These are phyloP conservation scores for Wickerhamiella galacta DNA, from an alignment of 805 yeast genomes.

Conservation along the genomic window DNA sequence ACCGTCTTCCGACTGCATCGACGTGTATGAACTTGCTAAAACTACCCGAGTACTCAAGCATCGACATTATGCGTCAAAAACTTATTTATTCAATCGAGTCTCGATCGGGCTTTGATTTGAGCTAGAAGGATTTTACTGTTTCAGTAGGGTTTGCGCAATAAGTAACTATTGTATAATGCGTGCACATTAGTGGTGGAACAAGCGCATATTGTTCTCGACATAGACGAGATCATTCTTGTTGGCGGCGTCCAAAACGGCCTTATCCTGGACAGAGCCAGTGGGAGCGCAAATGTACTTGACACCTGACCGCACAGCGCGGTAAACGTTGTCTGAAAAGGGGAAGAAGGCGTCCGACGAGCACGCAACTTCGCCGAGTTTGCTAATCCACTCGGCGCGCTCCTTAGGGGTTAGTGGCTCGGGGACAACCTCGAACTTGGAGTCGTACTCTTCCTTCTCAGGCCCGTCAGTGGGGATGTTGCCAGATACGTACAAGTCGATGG, in stretches of 20 bases:
- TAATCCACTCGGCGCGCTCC: slow-evolving; percentile 80
- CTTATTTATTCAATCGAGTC: slow-evolving; percentile 63
- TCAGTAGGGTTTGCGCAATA: neutral
- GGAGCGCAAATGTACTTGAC: slow-evolving; percentile 95
- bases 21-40: slow-evolving; percentile 83
- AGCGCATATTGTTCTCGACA: slow-evolving; percentile 91
- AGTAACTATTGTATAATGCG: neutral
- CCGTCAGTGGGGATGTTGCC: slow-evolving; percentile 80
- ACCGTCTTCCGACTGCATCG: slow-evolving; percentile 72
- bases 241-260: slow-evolving; percentile 90
- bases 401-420: slow-evolving; percentile 70
- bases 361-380: slow-evolving; percentile 69
- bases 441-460: slow-evolving; percentile 87
- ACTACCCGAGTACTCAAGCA: slow-evolving; percentile 65
- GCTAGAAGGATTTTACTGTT: neutral
- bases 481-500: slow-evolving; percentile 85
- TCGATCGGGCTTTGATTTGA: slow-evolving; percentile 73
- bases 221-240: slow-evolving; percentile 79
- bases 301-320: slow-evolving; percentile 94
- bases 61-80: slow-evolving; percentile 39
- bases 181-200: slow-evolving; percentile 78
- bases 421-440: slow-evolving; percentile 64
- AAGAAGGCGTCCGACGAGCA: slow-evolving; percentile 96
- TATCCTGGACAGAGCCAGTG: slow-evolving; percentile 94
- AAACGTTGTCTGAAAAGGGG: slow-evolving; percentile 99